phyloP scores from a whole-genome alignment of 2,329 filamentous ascomycete species.

The Curvularia verruculosa region DNA sequence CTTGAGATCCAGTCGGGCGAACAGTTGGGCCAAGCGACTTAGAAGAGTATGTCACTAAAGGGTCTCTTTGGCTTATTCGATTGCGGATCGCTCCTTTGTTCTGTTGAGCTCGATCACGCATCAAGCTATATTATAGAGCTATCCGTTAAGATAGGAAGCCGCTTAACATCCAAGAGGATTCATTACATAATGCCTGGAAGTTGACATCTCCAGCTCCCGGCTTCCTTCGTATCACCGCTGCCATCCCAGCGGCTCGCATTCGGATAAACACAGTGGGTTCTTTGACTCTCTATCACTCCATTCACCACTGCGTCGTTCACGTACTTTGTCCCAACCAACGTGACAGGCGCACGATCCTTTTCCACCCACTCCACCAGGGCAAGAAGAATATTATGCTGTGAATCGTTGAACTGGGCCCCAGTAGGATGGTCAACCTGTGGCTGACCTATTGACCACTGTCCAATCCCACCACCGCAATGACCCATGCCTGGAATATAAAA shows the following conservation, averaged over 20 bases:
- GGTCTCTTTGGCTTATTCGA: no score
- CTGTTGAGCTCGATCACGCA: no score
- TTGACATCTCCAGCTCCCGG: slow-evolving; percentile 11
- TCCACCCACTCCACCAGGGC: slow-evolving; percentile 55
- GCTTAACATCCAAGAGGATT: no score
- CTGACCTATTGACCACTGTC: slow-evolving; percentile 45
- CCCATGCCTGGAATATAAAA: slow-evolving; percentile 59
- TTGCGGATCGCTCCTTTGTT: no score
- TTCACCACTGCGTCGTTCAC: slow-evolving; percentile 19
- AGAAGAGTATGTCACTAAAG: no score
- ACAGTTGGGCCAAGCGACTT: no score
- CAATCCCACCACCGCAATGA: slow-evolving; percentile 56
- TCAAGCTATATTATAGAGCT: background rate
- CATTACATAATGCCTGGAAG: slow-evolving; percentile 1
- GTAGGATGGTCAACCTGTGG: background rate
- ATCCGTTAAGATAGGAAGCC: no score
- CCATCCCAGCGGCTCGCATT: slow-evolving; percentile 24
- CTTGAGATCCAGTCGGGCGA: no score
- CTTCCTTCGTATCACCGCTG: slow-evolving; percentile 19
- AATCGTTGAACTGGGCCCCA: slow-evolving; percentile 25
- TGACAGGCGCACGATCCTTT: slow-evolving; percentile 45
- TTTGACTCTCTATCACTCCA: slow-evolving; percentile 11
- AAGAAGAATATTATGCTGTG: slow-evolving; percentile 49
- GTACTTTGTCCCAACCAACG: slow-evolving; percentile 24
- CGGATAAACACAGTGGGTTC: slow-evolving; percentile 31